Base-by-base conservation (phyloP, 352 stramenopile species). In the Pythium guiyangense region DNA sequence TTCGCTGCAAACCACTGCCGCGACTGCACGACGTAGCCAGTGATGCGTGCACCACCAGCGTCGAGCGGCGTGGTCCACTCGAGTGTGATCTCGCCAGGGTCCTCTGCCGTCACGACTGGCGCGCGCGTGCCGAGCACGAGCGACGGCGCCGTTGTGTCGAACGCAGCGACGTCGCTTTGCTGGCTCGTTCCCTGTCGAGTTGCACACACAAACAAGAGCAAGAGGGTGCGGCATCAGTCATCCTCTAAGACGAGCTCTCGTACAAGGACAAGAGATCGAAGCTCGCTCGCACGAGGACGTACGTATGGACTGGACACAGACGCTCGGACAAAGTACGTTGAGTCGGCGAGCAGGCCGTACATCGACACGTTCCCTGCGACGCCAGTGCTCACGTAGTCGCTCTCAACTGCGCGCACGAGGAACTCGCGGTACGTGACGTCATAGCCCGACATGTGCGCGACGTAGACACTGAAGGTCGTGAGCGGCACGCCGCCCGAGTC, bases 21-120 rank as follows among this genome's bases (percentile, higher is more conserved):
- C 4, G 60, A 44, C 14, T 63, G 64, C 15, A 88, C 31, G 5
- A 62, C 29, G 29, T 86, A 88, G 8, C 77, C 77, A 1, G 71
- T 73, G 49, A 88, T 63, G 37, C 48, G 35, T 18, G 71, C 54
- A 0, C 77, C 77, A 0, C 77, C 77, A 11, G 54, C 60, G 25
- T 88, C 77, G 25, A 79, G 49, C 3, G 77, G 77, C 10, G 37
- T 39, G 4, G 48, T 43, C 77, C 77, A 88, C 18, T 52, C 26
- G 6, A 86, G 43, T 2, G 66, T 79, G 1, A 88, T 35, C 39
- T 83, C 66, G 2, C 77, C 74, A 20, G 74, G 74, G 42, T 84
- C 73, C 59, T 88, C 69, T 3, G 56, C 42, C 0, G 39, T 37
- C 11, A 81, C 51, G 3, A 50, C 53, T 14, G 77, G 77, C 2